These are phyloP conservation scores for Urochloa ruziziensis DNA, from an alignment of 176 grass and related monocot genomes.

Conservation along the genomic window DNA sequence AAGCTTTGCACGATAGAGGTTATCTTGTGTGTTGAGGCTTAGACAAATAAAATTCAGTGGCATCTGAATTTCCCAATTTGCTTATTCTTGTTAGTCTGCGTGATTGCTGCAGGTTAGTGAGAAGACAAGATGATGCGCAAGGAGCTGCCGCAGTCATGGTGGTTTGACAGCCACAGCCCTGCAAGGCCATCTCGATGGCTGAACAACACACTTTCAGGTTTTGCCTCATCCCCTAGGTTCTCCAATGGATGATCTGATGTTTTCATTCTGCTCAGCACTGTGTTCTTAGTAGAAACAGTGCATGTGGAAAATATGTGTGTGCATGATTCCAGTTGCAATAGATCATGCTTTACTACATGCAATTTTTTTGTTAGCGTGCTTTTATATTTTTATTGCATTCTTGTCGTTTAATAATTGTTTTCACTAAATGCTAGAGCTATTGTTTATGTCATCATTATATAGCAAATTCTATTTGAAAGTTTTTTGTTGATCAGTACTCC, in stretches of 20 bases:
- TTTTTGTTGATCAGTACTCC: not conserved
- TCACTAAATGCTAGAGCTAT: not conserved
- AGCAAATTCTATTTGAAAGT: not conserved
- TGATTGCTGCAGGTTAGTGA: conserved; percentile 27
- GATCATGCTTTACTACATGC: not conserved
- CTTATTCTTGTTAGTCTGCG: no score
- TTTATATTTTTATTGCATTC: not conserved
- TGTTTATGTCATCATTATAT: not conserved
- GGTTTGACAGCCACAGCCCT: conserved; percentile 63
- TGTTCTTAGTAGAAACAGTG: not conserved
- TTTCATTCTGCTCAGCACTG: not conserved
- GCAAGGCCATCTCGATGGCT: conserved; percentile 64
- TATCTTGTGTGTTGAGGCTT: not conserved
- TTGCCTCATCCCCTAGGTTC: not conserved
- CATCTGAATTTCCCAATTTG: not conserved
- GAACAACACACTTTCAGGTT: conserved; percentile 59
- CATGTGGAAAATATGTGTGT: not conserved
- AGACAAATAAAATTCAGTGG: no score
- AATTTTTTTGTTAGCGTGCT: not conserved
- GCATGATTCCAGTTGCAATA: not conserved
- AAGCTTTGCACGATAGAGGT: not conserved
- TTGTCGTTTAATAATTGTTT: not conserved
- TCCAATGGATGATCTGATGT: not conserved
- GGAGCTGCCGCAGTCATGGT: conserved; percentile 71
- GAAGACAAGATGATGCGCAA: conserved; percentile 44